Evolutionary conservation across 2,329 filamentous ascomycete species (phyloP).

Genomic region (Microdochium trichocladiopsis): DNA sequence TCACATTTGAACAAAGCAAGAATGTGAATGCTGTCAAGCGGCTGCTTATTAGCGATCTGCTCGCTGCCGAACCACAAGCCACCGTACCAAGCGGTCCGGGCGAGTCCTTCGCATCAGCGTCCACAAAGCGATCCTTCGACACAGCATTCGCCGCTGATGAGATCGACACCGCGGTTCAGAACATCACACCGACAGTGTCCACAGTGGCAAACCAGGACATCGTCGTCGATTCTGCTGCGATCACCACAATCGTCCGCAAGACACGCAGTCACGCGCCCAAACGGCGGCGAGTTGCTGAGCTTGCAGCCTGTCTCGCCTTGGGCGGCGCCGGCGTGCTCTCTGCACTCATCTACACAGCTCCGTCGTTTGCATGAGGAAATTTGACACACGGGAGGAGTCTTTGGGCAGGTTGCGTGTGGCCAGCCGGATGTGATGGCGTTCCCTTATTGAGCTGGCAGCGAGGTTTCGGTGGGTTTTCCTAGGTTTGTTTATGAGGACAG

Average conservation of each 20-base stretch:
- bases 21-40: constrained; percentile 8
- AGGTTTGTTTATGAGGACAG: too few species aligned
- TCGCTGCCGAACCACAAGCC: constrained; percentile 14
- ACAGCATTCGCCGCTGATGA: constrained; percentile 10
- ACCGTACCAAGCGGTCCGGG: neutral
- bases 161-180: too few species aligned
- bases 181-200: too few species aligned
- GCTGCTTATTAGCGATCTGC: constrained; percentile 17
- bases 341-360: constrained; percentile 6
- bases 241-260: neutral
- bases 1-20: constrained; percentile 20
- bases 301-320: constrained; percentile 19
- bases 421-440: too few species aligned
- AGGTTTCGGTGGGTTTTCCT: too few species aligned
- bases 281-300: constrained; percentile 18
- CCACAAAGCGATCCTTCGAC: constrained; percentile 16
- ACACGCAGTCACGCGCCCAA: constrained; percentile 7
- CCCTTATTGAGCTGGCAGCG: too few species aligned
- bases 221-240: neutral
- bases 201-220: neutral
- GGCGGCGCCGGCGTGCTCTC: constrained; percentile 17
- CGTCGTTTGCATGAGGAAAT: neutral
- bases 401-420: too few species aligned
- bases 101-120: neutral
- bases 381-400: neutral